Evolutionary conservation across 2,329 filamentous ascomycete species (phyloP).

Genomic region (Penicillium sp.): DNA sequence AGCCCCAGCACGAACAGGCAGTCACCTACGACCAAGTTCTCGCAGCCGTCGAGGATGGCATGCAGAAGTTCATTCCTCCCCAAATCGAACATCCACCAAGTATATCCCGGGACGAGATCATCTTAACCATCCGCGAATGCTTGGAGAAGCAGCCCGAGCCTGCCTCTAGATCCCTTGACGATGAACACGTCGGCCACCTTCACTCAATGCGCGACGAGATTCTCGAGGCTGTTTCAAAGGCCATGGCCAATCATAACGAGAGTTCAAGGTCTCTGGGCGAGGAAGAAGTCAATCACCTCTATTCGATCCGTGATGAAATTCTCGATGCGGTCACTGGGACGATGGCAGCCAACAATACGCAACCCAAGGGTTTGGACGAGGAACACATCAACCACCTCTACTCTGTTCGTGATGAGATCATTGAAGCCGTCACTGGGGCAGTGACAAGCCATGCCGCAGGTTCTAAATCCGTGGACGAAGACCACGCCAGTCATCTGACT

Average conservation of each 20-base stretch:
- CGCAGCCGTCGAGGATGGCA: slow-evolving; percentile 77
- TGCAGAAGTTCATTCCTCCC: slow-evolving; percentile 77
- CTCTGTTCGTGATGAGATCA: slow-evolving; percentile 32
- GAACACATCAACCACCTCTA: slow-evolving; percentile 25
- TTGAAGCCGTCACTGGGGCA: slow-evolving; percentile 30
- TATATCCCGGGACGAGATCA: slow-evolving; percentile 77
- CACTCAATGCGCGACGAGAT: slow-evolving; percentile 34
- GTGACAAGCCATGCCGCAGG: slow-evolving; percentile 25
- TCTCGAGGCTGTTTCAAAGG: slow-evolving; percentile 31
- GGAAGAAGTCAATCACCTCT: slow-evolving; percentile 26
- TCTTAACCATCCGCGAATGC: slow-evolving; percentile 80
- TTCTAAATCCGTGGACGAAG: slow-evolving; percentile 21
- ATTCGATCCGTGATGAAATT: slow-evolving; percentile 32
- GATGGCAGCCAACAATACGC: slow-evolving; percentile 23
- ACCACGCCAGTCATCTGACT: slow-evolving; percentile 21
- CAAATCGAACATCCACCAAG: slow-evolving; percentile 66
- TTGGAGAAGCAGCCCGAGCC: slow-evolving; percentile 71
- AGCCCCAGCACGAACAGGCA: slow-evolving; percentile 52
- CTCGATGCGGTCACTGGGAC: slow-evolving; percentile 31
- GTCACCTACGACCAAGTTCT: slow-evolving; percentile 83
- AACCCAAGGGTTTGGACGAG: slow-evolving; percentile 21
- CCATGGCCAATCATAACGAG: slow-evolving; percentile 26
- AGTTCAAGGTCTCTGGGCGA: slow-evolving; percentile 21
- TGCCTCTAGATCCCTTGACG: slow-evolving; percentile 22
- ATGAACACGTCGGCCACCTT: slow-evolving; percentile 28